Percentiles rank a stretch among this genome's conserved stretches.
These are phyloP conservation scores for Kuraishia piskuri DNA, from an alignment of 805 yeast genomes.

Conservation along the genomic window DNA sequence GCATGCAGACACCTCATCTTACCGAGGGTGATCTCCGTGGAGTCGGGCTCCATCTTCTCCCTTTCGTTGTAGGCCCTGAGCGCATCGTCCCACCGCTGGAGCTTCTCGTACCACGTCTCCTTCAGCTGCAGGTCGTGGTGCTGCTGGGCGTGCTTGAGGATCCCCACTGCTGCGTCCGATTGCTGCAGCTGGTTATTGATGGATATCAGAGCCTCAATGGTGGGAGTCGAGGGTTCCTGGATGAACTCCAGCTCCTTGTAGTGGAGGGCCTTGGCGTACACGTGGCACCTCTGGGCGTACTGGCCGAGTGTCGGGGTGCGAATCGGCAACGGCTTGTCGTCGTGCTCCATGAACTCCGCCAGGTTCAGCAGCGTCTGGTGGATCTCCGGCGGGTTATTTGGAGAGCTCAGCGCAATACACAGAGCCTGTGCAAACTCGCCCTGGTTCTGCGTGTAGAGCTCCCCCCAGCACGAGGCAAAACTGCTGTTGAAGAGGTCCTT, in stretches of 20 bases:
- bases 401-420: slow-evolving; percentile 80
- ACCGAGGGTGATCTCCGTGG: slow-evolving; percentile 90
- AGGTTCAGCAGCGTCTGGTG: slow-evolving; percentile 81
- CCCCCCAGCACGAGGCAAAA: slow-evolving; percentile 94
- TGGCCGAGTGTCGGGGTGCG: slow-evolving; percentile 85
- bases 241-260: slow-evolving; percentile 93
- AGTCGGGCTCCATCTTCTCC: slow-evolving; percentile 53
- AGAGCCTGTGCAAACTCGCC: slow-evolving; percentile 82
- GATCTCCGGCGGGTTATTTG: slow-evolving; percentile 92
- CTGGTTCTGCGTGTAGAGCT: slow-evolving; percentile 78
- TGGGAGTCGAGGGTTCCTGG: slow-evolving; percentile 85
- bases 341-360: slow-evolving; percentile 97
- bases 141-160: slow-evolving; percentile 86
- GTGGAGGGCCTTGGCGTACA: slow-evolving; percentile 94
- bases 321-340: slow-evolving; percentile 88
- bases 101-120: slow-evolving; percentile 96
- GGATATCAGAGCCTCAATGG: slow-evolving; percentile 84
- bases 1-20: slow-evolving; percentile 98
- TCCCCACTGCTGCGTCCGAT: slow-evolving; percentile 96
- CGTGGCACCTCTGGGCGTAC: slow-evolving; percentile 92
- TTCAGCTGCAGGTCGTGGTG: slow-evolving; percentile 86
- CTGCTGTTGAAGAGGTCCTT: slow-evolving; percentile 89
- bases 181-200: slow-evolving; percentile 94
- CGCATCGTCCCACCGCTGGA: slow-evolving; percentile 98
- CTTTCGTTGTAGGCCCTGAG: slow-evolving; percentile 80